Conservation (phyloP, 495 filamentous ascomycete genomes). For the Penicillium cataractarum region DNA sequence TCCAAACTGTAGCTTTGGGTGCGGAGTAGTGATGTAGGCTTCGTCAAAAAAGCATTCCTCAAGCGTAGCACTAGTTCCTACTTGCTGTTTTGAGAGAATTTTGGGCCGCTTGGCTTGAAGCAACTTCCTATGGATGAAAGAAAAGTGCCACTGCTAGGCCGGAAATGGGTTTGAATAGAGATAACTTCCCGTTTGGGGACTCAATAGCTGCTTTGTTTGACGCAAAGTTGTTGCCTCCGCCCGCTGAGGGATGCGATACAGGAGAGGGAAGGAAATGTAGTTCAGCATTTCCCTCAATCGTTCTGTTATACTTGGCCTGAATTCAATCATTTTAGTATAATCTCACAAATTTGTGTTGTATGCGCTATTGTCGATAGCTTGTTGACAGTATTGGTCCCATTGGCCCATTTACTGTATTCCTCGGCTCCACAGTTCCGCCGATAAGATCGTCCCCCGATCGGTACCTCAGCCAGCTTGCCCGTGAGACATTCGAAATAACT, state of each 20-base stretch:
- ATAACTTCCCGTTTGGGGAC: background rate
- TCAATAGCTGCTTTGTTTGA: constrained; percentile 15
- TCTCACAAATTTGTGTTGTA: background rate
- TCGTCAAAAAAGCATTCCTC: background rate
- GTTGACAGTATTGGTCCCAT: background rate
- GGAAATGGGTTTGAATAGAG: constrained; percentile 7
- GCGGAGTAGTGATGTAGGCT: background rate
- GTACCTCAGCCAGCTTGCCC: constrained; percentile 14
- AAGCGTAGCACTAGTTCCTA: background rate
- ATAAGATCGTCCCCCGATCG: constrained; percentile 19
- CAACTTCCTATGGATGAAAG: background rate
- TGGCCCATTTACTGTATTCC: background rate
- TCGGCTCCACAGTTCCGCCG: constrained; percentile 21
- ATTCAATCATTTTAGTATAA: background rate
- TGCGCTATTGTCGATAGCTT: background rate
- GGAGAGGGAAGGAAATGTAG: background rate
- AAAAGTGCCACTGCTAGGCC: background rate
- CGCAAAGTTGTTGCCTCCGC: background rate
- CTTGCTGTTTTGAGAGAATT: background rate
- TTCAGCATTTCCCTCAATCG: background rate
- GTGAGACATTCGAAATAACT: background rate
- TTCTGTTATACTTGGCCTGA: background rate
- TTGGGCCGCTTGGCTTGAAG: background rate
- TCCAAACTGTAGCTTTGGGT: background rate
- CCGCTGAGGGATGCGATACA: background rate